Evolutionary conservation across 1,284 basidiomycete species (phyloP).

Genomic region (Phlebopus sp.): DNA sequence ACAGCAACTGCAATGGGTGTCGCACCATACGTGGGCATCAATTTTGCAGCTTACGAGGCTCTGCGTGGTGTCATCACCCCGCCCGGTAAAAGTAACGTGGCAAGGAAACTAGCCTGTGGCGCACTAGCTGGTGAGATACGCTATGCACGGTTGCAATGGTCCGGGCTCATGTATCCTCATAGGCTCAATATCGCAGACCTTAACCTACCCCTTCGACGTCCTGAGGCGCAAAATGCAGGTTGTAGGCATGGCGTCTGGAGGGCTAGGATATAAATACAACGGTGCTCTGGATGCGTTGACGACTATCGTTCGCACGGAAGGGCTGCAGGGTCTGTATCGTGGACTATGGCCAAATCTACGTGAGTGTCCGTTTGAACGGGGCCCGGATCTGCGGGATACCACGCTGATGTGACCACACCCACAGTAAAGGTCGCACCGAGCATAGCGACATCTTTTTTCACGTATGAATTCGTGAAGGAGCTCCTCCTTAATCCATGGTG

Average conservation of each 20-base stretch:
- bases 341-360: slow-evolving; percentile 91
- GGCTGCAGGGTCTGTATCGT: slow-evolving; percentile 74
- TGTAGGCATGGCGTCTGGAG: slow-evolving; percentile 72
- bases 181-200: slow-evolving; percentile 86
- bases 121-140: slow-evolving; percentile 64
- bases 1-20: slow-evolving; percentile 89
- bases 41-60: slow-evolving; percentile 79
- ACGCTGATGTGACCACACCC: slow-evolving; percentile 12
- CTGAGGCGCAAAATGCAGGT: slow-evolving; percentile 95
- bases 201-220: slow-evolving; percentile 97
- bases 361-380: slow-evolving; percentile 42
- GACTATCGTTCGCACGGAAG: slow-evolving; percentile 73
- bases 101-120: slow-evolving; percentile 70
- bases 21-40: slow-evolving; percentile 89
- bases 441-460: slow-evolving; percentile 85
- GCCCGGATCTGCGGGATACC: slow-evolving; percentile 16
- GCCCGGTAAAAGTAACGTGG: slow-evolving; percentile 63
- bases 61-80: slow-evolving; percentile 72
- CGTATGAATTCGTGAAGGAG: slow-evolving; percentile 64
- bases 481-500: slow-evolving; percentile 20
- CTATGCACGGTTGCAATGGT: background rate
- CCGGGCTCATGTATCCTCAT: slow-evolving; percentile 12
- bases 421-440: slow-evolving; percentile 88
- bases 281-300: slow-evolving; percentile 77
- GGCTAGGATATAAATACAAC: slow-evolving; percentile 64